Conservation (phyloP, 176 grass and related monocot genomes). For the Tuctoria greenei region DNA sequence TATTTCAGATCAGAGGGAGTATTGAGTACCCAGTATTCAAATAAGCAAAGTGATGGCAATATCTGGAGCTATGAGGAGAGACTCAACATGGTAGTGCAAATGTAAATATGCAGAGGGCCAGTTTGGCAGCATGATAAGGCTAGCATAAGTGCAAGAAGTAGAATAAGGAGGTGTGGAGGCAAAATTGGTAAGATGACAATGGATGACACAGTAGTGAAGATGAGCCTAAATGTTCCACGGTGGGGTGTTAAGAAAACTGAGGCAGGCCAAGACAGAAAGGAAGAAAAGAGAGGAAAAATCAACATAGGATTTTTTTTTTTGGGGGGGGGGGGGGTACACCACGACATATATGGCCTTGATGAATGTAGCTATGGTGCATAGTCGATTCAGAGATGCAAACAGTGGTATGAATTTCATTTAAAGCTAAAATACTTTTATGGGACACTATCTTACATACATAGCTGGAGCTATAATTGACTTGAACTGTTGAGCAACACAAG, state of each 20-base stretch:
- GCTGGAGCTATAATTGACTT: not conserved
- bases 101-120: conserved; percentile 1
- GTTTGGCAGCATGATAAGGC: conserved; percentile 12
- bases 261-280: not conserved
- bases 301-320: no score
- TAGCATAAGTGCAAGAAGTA: not conserved
- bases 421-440: conserved; percentile 1
- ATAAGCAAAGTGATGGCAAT: not conserved
- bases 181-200: not conserved
- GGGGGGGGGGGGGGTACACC: not conserved
- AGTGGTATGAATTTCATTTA: no score
- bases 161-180: not conserved
- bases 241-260: not conserved
- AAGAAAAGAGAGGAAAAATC: not conserved
- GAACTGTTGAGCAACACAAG: not conserved
- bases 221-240: not conserved
- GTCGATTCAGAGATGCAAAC: not conserved
- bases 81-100: no score
- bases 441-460: not conserved
- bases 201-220: not conserved
- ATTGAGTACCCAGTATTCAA: not conserved
- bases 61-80: not conserved
- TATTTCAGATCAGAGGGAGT: not conserved
- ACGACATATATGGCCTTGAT: not conserved
- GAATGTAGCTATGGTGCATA: conserved; percentile 14